Evolutionary conservation across 2,329 filamentous ascomycete species (phyloP).

Genomic region (Curvularia spicifera): DNA sequence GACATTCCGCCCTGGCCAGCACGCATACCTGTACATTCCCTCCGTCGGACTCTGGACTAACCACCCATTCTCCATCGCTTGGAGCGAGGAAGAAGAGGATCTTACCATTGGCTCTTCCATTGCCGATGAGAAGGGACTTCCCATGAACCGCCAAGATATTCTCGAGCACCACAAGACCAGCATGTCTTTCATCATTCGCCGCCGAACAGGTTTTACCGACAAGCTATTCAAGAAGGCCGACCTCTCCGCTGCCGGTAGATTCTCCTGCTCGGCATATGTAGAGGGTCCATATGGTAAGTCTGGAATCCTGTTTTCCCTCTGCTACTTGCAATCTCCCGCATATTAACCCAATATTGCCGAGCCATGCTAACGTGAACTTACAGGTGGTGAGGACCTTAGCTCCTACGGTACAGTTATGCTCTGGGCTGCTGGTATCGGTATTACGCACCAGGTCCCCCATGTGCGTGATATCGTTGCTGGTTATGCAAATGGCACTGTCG

Average conservation of each 20-base stretch:
- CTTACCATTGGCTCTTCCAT: slow-evolving; percentile 35
- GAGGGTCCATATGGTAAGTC: slow-evolving; percentile 79
- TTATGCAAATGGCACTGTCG: slow-evolving; percentile 72
- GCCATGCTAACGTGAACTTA: slow-evolving; percentile 37
- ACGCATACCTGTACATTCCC: slow-evolving; percentile 81
- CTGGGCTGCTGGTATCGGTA: slow-evolving; percentile 90
- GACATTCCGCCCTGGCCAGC: slow-evolving; percentile 75
- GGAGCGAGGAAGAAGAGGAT: slow-evolving; percentile 69
- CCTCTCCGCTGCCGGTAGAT: slow-evolving; percentile 57
- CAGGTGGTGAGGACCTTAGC: slow-evolving; percentile 78
- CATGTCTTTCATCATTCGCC: slow-evolving; percentile 84
- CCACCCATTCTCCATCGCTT: slow-evolving; percentile 80
- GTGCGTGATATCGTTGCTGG: slow-evolving; percentile 68
- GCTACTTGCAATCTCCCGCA: slow-evolving; percentile 32
- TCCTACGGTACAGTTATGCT: slow-evolving; percentile 93
- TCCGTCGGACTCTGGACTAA: slow-evolving; percentile 74
- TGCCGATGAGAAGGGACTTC: slow-evolving; percentile 54
- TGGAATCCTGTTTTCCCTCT: slow-evolving; percentile 36
- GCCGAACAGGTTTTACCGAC: slow-evolving; percentile 86
- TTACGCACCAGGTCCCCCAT: slow-evolving; percentile 93
- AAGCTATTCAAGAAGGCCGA: slow-evolving; percentile 75
- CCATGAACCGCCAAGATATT: slow-evolving; percentile 60
- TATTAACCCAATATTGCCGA: slow-evolving; percentile 28
- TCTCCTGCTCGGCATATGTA: slow-evolving; percentile 74
- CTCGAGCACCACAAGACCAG: slow-evolving; percentile 59